Evolutionary conservation across 441 rosid genomes (phyloP).

Genomic region (Macaranga tanarius): DNA sequence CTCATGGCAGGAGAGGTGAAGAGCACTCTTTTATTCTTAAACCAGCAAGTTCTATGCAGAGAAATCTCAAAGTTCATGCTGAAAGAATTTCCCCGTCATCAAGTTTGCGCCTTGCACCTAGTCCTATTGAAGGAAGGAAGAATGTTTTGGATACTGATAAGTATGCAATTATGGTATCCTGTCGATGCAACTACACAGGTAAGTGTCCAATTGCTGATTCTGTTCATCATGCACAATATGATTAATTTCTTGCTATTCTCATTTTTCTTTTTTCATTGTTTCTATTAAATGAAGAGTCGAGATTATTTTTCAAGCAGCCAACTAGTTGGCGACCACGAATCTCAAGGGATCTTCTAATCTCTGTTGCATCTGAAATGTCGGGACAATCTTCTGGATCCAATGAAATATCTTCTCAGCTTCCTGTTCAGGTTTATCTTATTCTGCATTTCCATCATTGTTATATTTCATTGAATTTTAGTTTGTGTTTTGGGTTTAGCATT

Average conservation of each 20-base stretch:
- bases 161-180: conserved; percentile 88
- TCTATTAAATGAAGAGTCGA: conserved; percentile 58
- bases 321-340: conserved; percentile 85
- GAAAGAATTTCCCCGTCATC: conserved; percentile 49
- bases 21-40: conserved; percentile 95
- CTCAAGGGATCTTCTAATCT: conserved; percentile 87
- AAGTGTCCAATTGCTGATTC: conserved; percentile 19
- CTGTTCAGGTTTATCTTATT: conserved; percentile 68
- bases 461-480: not conserved
- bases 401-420: conserved; percentile 72
- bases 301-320: conserved; percentile 86
- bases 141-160: conserved; percentile 48
- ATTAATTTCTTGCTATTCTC: conserved; percentile 23
- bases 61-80: conserved; percentile 51
- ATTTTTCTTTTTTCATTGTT: conserved; percentile 13
- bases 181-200: conserved; percentile 93
- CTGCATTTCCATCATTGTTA: not conserved
- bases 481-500: not conserved
- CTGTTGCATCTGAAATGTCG: conserved; percentile 82
- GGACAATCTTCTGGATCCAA: conserved; percentile 56
- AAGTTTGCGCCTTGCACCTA: conserved; percentile 47
- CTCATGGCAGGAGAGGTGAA: conserved; percentile 84
- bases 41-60: conserved; percentile 64
- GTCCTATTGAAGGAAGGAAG: conserved; percentile 48
- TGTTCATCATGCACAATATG: conserved; percentile 20